phyloP scores from a whole-genome alignment of 2,329 filamentous ascomycete species.

The Cladophialophora immunda region DNA sequence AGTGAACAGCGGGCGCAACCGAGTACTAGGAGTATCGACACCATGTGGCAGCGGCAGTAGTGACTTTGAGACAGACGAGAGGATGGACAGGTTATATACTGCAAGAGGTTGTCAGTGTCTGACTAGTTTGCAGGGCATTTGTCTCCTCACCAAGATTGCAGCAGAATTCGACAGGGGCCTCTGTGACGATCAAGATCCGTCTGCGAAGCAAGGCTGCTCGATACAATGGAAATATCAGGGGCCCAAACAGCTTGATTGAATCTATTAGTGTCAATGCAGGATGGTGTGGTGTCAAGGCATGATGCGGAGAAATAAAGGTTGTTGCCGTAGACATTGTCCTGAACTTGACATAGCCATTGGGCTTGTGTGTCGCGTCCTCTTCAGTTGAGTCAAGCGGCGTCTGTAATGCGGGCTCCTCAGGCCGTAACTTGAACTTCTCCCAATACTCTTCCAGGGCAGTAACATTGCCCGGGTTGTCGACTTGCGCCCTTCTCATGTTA shows the following conservation, averaged over 20 bases:
- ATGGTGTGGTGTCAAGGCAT: constrained; percentile 78
- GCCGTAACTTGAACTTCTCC: constrained; percentile 64
- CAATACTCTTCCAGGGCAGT: constrained; percentile 80
- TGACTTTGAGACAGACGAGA: constrained; percentile 84
- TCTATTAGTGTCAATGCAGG: constrained; percentile 83
- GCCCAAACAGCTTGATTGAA: constrained; percentile 84
- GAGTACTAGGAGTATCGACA: constrained; percentile 65
- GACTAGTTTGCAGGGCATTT: constrained; percentile 13
- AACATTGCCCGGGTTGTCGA: constrained; percentile 70
- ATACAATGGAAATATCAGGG: constrained; percentile 89
- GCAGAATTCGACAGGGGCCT: constrained; percentile 82
- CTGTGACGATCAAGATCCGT: constrained; percentile 84
- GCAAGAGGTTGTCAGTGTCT: constrained; percentile 18
- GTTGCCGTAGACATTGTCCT: constrained; percentile 55
- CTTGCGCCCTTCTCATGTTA: constrained; percentile 60
- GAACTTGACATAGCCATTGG: constrained; percentile 44
- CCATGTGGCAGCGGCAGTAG: constrained; percentile 74
- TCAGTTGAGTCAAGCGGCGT: constrained; percentile 45
- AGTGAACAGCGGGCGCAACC: constrained; percentile 85
- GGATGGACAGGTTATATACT: constrained; percentile 95
- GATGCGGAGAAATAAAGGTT: constrained; percentile 50
- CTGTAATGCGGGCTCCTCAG: constrained; percentile 52
- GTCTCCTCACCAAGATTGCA: constrained; percentile 82
- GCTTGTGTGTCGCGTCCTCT: constrained; percentile 31
- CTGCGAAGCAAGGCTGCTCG: constrained; percentile 86